Evolutionary conservation across 192 early-diverging fungal species (phyloP).

Genomic region (Dimargaris verticillata): DNA sequence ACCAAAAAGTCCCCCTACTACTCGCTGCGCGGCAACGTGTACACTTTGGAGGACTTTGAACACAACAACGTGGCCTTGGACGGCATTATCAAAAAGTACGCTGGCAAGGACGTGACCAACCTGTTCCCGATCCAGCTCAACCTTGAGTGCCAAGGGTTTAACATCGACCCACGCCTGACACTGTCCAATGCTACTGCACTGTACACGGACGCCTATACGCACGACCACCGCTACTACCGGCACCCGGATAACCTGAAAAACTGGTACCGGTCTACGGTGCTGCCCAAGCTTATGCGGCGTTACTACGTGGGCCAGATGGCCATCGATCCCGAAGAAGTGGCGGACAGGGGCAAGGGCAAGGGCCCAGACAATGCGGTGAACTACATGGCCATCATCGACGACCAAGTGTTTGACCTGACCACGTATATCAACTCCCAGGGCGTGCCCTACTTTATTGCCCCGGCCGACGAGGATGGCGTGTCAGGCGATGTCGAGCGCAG

Average conservation of each 20-base stretch:
- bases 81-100: constrained; percentile 34
- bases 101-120: constrained; percentile 42
- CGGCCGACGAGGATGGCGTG: constrained; percentile 19
- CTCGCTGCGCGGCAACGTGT: constrained; percentile 66
- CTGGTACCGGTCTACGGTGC: constrained; percentile 51
- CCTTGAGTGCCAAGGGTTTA: constrained; percentile 35
- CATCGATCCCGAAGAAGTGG: constrained; percentile 35
- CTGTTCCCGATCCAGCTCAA: constrained; percentile 54
- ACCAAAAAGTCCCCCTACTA: constrained; percentile 38
- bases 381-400: constrained; percentile 46
- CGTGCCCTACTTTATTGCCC: constrained; percentile 25
- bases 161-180: constrained; percentile 34
- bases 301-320: constrained; percentile 53
- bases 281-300: constrained; percentile 36
- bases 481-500: constrained; percentile 21
- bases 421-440: constrained; percentile 38
- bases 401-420: constrained; percentile 57
- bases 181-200: constrained; percentile 29
- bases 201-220: constrained; percentile 41
- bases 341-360: constrained; percentile 29
- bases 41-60: constrained; percentile 50
- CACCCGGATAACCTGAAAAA: constrained; percentile 38
- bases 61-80: constrained; percentile 30
- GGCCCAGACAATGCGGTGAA: constrained; percentile 19
- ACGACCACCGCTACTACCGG: constrained; percentile 53